phyloP scores from a whole-genome alignment of 2,329 filamentous ascomycete species.

The Pestalotiopsis sp. region DNA sequence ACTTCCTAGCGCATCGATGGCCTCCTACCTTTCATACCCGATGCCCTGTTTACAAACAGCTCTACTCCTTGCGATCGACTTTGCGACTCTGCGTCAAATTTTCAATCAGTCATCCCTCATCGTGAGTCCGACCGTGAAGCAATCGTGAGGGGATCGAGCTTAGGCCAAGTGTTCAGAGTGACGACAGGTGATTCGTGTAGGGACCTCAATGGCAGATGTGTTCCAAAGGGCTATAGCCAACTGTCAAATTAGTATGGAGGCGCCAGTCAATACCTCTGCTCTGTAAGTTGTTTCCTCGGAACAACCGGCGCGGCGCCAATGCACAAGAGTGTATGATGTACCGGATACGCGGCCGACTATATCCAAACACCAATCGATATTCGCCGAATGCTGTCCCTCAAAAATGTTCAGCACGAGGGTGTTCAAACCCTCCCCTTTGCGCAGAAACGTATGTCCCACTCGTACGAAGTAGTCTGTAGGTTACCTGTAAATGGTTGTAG shows the following conservation, averaged over 20 bases:
- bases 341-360: background rate
- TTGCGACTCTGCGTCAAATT: background rate
- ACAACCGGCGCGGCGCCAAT: background rate
- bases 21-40: background rate
- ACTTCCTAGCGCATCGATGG: background rate
- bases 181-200: background rate
- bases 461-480: no score
- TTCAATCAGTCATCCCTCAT: background rate
- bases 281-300: slow-evolving; percentile 6
- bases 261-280: no score
- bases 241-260: no score
- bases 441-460: no score
- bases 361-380: background rate
- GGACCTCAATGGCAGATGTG: no score
- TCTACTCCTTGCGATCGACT: background rate
- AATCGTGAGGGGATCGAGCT: background rate
- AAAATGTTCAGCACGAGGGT: background rate
- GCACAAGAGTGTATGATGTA: slow-evolving; percentile 6
- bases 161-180: background rate
- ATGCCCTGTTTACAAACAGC: background rate
- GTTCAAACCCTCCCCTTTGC: no score
- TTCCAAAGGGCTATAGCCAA: background rate
- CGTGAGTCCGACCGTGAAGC: background rate
- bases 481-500: background rate
- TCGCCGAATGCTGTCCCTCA: background rate